Evolutionary conservation across 2,329 filamentous ascomycete genomes (phyloP).

Genomic region (Fusarium miscanthi): DNA sequence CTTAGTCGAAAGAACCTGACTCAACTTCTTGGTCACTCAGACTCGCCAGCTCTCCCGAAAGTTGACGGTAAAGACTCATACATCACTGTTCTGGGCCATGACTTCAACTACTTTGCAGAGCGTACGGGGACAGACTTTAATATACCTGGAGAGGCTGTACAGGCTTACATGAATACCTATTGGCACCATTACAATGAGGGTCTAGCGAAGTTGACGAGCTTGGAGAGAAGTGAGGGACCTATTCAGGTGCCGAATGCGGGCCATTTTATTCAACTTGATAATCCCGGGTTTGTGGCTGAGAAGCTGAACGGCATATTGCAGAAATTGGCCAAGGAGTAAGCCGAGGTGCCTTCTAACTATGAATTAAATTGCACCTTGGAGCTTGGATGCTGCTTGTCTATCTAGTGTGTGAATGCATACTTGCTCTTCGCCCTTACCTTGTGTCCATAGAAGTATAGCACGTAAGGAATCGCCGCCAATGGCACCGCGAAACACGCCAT

Average conservation of each 20-base stretch:
- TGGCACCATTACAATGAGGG: conserved; percentile 67
- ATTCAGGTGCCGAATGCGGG: conserved; percentile 26
- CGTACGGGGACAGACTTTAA: conserved; percentile 8
- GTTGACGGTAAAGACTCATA: background rate
- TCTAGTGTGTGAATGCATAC: conserved; percentile 20
- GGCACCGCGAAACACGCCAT: conserved; percentile 46
- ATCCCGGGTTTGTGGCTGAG: conserved; percentile 57
- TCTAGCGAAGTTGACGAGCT: conserved; percentile 56
- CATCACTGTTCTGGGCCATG: conserved; percentile 41
- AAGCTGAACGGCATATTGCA: conserved; percentile 20
- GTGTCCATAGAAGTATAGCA: conserved; percentile 42
- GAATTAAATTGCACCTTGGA: accelerated
- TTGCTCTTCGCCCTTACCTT: conserved; percentile 36
- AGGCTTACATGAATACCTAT: conserved; percentile 62
- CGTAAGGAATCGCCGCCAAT: conserved; percentile 47
- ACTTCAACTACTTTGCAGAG: conserved; percentile 34
- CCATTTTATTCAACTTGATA: conserved; percentile 61
- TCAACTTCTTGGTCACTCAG: conserved; percentile 28
- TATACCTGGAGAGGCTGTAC: conserved; percentile 49
- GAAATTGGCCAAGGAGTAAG: background rate
- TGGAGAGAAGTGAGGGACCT: conserved; percentile 50
- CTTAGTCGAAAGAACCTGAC: conserved; percentile 36
- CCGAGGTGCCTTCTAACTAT: too few relatives aligned
- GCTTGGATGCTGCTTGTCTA: background rate
- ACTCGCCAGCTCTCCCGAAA: conserved; percentile 23